phyloP scores from a whole-genome alignment of 768 basidiomycete species.

The Bullera alba region DNA sequence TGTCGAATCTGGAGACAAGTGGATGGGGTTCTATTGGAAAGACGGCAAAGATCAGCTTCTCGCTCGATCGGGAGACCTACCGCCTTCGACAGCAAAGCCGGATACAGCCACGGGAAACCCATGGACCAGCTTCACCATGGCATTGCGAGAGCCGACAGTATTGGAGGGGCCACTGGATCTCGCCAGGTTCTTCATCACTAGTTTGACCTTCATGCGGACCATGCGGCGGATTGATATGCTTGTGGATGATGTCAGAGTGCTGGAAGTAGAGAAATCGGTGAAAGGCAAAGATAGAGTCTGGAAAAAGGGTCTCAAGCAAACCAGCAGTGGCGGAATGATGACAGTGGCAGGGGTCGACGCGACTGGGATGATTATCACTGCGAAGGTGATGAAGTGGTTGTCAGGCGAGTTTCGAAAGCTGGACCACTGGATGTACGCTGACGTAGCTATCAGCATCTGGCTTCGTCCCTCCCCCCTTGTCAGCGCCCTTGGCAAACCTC shows the following conservation, averaged over 20 bases:
- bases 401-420: constrained; percentile 18
- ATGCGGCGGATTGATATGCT: constrained; percentile 70
- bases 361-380: constrained; percentile 63
- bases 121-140: constrained; percentile 90
- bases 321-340: constrained; percentile 62
- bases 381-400: constrained; percentile 58
- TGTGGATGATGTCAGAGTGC: constrained; percentile 60
- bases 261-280: constrained; percentile 40
- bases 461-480: constrained; percentile 37
- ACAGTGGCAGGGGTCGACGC: constrained; percentile 58
- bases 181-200: constrained; percentile 78
- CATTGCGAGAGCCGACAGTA: constrained; percentile 67
- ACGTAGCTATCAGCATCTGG: constrained; percentile 26
- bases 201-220: constrained; percentile 84
- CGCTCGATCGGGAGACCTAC: constrained; percentile 66
- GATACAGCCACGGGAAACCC: constrained; percentile 43
- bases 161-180: constrained; percentile 75
- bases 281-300: constrained; percentile 26
- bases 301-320: constrained; percentile 51
- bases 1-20: constrained; percentile 57
- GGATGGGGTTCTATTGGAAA: constrained; percentile 97
- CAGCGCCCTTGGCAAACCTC: constrained; percentile 26
- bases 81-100: constrained; percentile 36
- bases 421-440: background rate
- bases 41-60: constrained; percentile 83